Base-by-base conservation (phyloP, 352 stramenopile species). In the Globisporangium nodosum region DNA sequence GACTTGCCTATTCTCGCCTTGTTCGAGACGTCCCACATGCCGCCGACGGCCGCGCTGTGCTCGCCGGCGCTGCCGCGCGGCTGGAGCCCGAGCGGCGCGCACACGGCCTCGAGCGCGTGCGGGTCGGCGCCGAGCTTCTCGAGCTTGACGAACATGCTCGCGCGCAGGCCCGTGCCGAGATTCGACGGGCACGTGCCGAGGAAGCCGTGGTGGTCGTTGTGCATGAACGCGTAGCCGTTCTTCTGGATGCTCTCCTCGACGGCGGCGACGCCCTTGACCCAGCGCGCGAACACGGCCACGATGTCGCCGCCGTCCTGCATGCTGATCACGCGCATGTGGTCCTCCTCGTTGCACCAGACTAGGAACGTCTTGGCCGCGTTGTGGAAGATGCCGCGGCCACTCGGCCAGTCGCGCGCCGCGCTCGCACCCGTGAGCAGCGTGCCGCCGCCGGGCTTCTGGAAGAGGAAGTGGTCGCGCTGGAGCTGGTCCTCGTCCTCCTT, bases 21-120 rank as follows among this genome's bases (percentile, higher is more conserved):
- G 80, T 98, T 98, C 6, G 90, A 97, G 60, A 98, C 83, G 56
- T 98, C 94, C 69, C 90, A 98, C 54, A 97, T 89, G 40, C 90
- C 87, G 30, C 85, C 87, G 5, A 78, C 24, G 82, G 74, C 15
- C 81, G 85, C 37, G 75, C 92, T 39, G 68, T 95, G 88, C 60
- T 96, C 86, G 40, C 87, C 87, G 21, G 76, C 75, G 20, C 78
- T 90, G 27, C 86, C 87, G 47, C 87, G 81, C 35, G 87, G 73
- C 68, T 96, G 85, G n/a, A 95, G 71, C 5, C 86, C 81, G 12
- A 90, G 68, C 49, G 92, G 83, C 6, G 88, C 72, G 47, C 85
- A 91, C 3, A 91, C 57, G 6, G 87, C 66, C 40, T 94, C 76
- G 33, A 91, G 77, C 1, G 77, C 69, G 27, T 96, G 76, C 16